phyloP scores from a whole-genome alignment of 2,329 filamentous ascomycete genomes.

The Truncatella angustata region DNA sequence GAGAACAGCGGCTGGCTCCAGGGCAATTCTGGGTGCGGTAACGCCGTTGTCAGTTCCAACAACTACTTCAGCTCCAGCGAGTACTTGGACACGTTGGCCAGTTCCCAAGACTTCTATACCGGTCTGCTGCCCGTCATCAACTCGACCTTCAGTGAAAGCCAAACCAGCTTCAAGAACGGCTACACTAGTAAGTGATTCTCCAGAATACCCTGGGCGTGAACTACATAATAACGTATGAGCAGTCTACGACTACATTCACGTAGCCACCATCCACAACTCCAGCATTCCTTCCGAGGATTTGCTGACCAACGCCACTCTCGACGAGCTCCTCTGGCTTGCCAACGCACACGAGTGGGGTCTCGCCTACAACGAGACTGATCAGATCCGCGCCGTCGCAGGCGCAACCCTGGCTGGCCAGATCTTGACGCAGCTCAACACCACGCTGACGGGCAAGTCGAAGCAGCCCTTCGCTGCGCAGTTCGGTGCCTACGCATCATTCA shows the following conservation, averaged over 20 bases:
- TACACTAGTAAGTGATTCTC: slow-evolving; percentile 51
- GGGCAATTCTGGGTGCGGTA: slow-evolving; percentile 55
- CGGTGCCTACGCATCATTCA: slow-evolving; percentile 60
- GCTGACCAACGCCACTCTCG: slow-evolving; percentile 57
- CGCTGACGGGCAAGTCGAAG: slow-evolving; percentile 39
- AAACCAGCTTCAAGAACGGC: slow-evolving; percentile 56
- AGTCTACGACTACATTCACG: slow-evolving; percentile 62
- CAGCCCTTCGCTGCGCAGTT: slow-evolving; percentile 52
- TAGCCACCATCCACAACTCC: slow-evolving; percentile 58
- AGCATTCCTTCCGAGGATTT: slow-evolving; percentile 58
- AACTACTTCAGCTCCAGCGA: slow-evolving; percentile 49
- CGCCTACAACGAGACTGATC: slow-evolving; percentile 75
- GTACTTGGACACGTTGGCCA: slow-evolving; percentile 41
- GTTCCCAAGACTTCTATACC: slow-evolving; percentile 60
- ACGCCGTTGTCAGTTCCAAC: slow-evolving; percentile 53
- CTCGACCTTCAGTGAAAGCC: slow-evolving; percentile 43
- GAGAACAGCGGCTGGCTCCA: slow-evolving; percentile 60
- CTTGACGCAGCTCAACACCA: slow-evolving; percentile 49
- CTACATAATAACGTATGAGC: not conserved
- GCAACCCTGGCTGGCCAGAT: slow-evolving; percentile 56
- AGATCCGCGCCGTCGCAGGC: slow-evolving; percentile 57
- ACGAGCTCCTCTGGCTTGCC: slow-evolving; percentile 70
- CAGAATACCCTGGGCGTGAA: not conserved
- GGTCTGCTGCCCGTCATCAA: slow-evolving; percentile 54
- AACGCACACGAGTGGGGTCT: slow-evolving; percentile 79